Base-by-base conservation (phyloP, 768 basidiomycete genomes). In the Pisolithus sp. region DNA sequence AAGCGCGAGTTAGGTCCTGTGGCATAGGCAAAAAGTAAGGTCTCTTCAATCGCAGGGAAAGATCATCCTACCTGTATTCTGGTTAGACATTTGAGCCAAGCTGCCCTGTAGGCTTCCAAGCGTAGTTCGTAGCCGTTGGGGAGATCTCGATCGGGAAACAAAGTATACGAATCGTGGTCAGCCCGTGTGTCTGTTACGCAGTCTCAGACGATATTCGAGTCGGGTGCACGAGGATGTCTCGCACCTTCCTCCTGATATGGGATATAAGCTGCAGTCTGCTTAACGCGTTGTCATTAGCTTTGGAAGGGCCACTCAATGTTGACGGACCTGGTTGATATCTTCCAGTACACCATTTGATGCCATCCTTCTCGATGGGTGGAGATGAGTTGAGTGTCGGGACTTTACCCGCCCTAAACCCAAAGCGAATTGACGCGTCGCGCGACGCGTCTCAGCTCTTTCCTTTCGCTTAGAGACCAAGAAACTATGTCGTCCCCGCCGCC, bases 401-500 rank as follows among this genome's bases (percentile, higher is more conserved):
- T 45, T 45, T 12, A 52, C 77, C 74, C 66, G 71, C 78, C 78
- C 78, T 78, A 71, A 77, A 77, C 45, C 50, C 44, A 7, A 30
- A 21, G 59, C 61, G 66, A 34, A 63, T 73, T 63, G 71, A 71
- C 80, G 80, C 77, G 78, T 70, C 77, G 76, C 77, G 76, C 76
- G 78, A 68, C 77, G 73, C 76, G 76, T 64, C 30, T 59, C 54
- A 49, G 47, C 39, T 55, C 56, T 57, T 62, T 53, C 56, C 24
- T 53, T 49, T 42, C 38, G 52, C 24, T 41, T 58, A 53, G 26
- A 13, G 28, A 23, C 24, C 18, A 43, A 39, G 42, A 55, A 61
- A 7, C 38, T 49, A 85, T 85, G 83, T 84, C 83, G 7, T 85
- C 82, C 39, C 82, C 82, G 23, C 82, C 82, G 18, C 71, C 76